Evolutionary conservation across 345 rosid species (phyloP), one percentile per base, ranked within the genome.

Genomic region (Salix caprea): DNA sequence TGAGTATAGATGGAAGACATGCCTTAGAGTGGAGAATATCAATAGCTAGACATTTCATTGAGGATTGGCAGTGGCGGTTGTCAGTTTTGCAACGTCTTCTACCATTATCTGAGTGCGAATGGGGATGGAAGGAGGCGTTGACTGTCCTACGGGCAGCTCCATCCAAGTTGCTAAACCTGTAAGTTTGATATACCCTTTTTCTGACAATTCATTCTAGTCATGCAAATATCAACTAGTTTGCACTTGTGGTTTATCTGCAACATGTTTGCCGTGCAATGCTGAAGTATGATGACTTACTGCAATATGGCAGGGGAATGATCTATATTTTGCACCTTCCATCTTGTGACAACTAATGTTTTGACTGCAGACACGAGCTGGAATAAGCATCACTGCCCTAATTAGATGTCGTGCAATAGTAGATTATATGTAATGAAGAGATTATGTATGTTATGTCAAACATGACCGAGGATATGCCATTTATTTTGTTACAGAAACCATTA

Each of bases 31-130:
- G 99, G 99, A 90, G 93, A 88, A 86, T 89, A 75, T 83, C 96
- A 64, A 67, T 84, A 77, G 90, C 90, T 75, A 90, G 78, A 82
- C 86, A 79, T 78, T 93, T 93, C 77, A 85, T 93, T 84, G 99
- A 95, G 81, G 99, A 95, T 84, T 91, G 96, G 94, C 92, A 93
- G 78, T 95, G 99, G 99, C 88, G 99, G 65, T 80, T 95, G 80
- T 89, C 99, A 74, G 82, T 93, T 82, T 89, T 95, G 89, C 97
- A 93, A 86, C 91, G 85, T 71, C 98, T 95, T 87, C 83, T 91
- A 64, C 99, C 99, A 71, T 86, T 93, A 42, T 93, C 94, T 81
- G 98, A 87, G 80, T 89, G 89, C 74, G 94, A 86, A 71, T 93
- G 96, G 97, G 84, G 90, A 76, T 89, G 97, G 93, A 95, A 91